Base-by-base conservation (phyloP, 768 basidiomycete species). In the Collybia sp. region DNA sequence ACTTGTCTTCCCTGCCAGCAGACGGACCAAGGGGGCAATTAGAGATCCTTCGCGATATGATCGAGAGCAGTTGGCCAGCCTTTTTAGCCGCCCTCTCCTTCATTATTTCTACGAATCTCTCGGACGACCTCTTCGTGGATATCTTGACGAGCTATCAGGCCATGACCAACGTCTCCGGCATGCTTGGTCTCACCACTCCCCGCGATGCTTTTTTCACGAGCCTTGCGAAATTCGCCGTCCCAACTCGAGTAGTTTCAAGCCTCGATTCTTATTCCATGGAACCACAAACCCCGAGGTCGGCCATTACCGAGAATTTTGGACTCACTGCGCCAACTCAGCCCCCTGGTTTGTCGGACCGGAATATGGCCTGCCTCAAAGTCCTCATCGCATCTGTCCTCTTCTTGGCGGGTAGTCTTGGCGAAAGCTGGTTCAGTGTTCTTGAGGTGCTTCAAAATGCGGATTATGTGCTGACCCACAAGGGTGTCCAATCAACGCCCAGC, bases 381-480 rank as follows among this genome's bases (percentile, higher is more conserved):
- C 69, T 93, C 45, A 72, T 96, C 6, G 73, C 79, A 0, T 84
- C 85, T 50, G 83, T 88, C 1, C 66, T 90, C 19, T 88, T 88
- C 60, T 73, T 97, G 8, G 88, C 91, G 0, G 89, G 88, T 0
- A 86, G 84, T 46, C 75, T 96, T 5, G 92, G 85, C n/a, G 77
- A 83, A 47, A 91, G 87, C 49, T 98, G 95, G 95, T 95, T 90
- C 61, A 76, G 85, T 38, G 78, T 97, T 8, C 71, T 98, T 43
- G 94, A 97, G 58, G 82, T 87, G 1, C 66, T 98, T 17, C 95
- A 97, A 66, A 97, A 93, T 53, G 94, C 95, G 6, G 93, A 95
- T 56, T 93, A 93, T 55, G 88, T 99, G 15, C 70, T 98, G 15
- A 80, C 79, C 8, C 70, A 76, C 55, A 85, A 82, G 63, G 80